Base-by-base conservation (phyloP, 176 grass and related monocot species). In the Saccharum spontaneum region DNA sequence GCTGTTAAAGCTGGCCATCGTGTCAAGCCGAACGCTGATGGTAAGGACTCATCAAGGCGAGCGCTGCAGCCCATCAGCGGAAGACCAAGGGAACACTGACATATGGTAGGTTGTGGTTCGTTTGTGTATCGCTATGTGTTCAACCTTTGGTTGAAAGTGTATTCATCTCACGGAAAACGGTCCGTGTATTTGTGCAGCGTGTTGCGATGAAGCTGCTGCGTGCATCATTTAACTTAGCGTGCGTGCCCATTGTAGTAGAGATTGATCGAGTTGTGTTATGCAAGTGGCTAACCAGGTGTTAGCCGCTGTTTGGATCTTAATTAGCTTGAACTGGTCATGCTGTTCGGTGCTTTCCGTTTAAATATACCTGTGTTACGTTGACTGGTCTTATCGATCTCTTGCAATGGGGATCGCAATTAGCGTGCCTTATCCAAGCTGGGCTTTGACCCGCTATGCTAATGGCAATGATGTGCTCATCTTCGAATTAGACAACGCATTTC, bases 1-100 rank as follows among this genome's bases (percentile, higher is more conserved):
- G 75, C 84, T 30, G 7, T 44, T 23, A 77, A 79, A 63, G 14
- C 40, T n/a, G 31, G 52, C 5, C 34, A 10, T 69, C 37, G 48
- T 1, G 24, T 57, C 3, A 80, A 80, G 65, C 31, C 4, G 11
- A 69, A 83, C 31, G 16, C 54, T 10, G 79, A 89, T 65, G 0
- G 69, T 13, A 82, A 73, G 73, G 61, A 68, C 44, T 61, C 84
- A 1, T 79, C 54, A 40, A 86, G 90, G 31, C 74, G 50, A 33
- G 22, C 76, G 18, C 38, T 91, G 18, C 79, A 84, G 64, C 44
- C 31, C 17, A 62, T 84, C 24, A 80, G 82, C 37, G 17, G 77
- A 45, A 75, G 68, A 8, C 78, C 62, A 18, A 63, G 52, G 38
- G 55, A 60, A 22, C 57, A 24, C 17, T 61, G 57, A 61, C 57